Base-by-base conservation (phyloP, 768 basidiomycete genomes). In the Terana coerulea region DNA sequence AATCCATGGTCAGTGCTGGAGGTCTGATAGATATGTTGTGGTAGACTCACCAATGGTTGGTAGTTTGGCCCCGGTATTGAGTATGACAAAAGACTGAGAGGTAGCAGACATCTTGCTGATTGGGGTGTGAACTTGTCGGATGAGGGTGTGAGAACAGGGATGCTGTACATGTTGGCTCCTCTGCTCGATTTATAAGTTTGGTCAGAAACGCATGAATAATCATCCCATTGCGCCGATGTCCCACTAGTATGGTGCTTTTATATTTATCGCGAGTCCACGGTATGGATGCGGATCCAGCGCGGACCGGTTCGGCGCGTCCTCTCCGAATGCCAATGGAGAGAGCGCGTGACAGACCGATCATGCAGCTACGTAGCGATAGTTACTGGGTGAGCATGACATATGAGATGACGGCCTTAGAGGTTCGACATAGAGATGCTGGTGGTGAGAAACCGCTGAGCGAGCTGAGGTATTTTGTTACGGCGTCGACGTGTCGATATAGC, bases 41-140 rank as follows among this genome's bases (percentile, higher is more conserved):
- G 21, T 22, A 34, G 17, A 34, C 57, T 35, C 61, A 61, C 75
- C 76, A 59, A 79, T 67, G 11, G 71, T 67, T 26, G 76, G 75
- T 59, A 76, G 72, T 31, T 62, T 51, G 6, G 67, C 61, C 24
- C 75, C 74, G 15, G 65, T 74, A 65, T 75, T 75, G 55, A 76
- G 62, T 50, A 65, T 70, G 61, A 71, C 31, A 12, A 22, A 34
- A 3, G 30, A 19, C 29, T 46, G 45, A 17, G 31, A 29, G 11
- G 45, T n/a, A 21, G 28, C n/a, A 7, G 45, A 46, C 45, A 46
- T 46, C 28, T n/a, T 33, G 15, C 14, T 35, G 34, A 35, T 12
- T 14, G 34, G 34, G 14, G 34, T 35, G 14, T 12, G 8, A 17
- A 35, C 14, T 8, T 35, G 17, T 35, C 34, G 34, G 14, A 35